Percentiles rank a stretch among this genome's conserved stretches.
Conservation (phyloP, 148 eudicot species). For the Agrostemma githago region DNA sequence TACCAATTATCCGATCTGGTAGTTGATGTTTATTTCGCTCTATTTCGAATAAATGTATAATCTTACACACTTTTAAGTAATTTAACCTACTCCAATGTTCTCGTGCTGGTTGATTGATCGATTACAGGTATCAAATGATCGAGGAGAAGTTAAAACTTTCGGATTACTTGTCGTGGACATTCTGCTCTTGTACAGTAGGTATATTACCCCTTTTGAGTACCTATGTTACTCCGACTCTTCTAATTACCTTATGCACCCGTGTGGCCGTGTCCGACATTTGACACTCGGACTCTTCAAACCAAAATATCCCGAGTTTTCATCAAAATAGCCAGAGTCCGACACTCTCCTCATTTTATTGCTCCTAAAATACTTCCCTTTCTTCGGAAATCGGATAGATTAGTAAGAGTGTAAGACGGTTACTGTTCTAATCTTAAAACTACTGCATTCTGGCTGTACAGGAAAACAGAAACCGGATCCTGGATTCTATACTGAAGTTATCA, state of each 20-base stretch:
- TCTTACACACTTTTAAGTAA: not conserved
- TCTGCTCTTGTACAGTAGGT: conserved; percentile 82
- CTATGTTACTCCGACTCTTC: not conserved
- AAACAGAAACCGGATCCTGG: conserved; percentile 79
- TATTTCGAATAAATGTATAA: not conserved
- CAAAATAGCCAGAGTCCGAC: no score
- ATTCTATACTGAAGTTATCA: conserved; percentile 55
- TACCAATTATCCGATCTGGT: conserved; percentile 91
- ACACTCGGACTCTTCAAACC: no score
- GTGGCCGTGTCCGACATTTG: no score
- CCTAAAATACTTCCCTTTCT: not conserved
- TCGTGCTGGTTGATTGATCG: not conserved
- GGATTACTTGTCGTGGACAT: conserved; percentile 83
- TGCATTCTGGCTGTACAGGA: conserved; percentile 35
- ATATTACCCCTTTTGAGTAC: conserved; percentile 8
- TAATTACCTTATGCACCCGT: no score
- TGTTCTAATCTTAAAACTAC: not conserved
- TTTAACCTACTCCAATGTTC: not conserved
- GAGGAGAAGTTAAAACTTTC: conserved; percentile 89
- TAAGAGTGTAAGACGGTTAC: not conserved
- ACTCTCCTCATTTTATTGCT: not conserved
- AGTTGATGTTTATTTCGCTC: conserved; percentile 14
- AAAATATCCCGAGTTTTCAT: no score
- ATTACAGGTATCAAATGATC: conserved; percentile 71
- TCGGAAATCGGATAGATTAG: not conserved